Evolutionary conservation across 306 rosid species (phyloP).

Genomic region (Fagus crenata): DNA sequence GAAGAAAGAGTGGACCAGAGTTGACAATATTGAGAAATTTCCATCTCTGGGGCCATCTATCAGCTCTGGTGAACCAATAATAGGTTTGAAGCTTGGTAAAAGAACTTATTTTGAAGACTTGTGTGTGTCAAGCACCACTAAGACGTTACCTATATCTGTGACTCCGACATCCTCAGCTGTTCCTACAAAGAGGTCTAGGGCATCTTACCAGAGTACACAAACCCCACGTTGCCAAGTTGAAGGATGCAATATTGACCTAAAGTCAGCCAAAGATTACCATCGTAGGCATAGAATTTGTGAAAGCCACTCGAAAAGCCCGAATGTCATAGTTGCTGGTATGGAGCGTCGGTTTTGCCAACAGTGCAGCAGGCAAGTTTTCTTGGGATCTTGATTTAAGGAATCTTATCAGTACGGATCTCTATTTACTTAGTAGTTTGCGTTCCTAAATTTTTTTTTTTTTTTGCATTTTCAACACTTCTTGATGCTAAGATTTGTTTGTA

Average conservation of each 20-base stretch:
- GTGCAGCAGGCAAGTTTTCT: constrained; percentile 77
- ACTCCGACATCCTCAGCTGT: constrained; percentile 34
- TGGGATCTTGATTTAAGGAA: constrained; percentile 4
- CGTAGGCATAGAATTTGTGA: constrained; percentile 84
- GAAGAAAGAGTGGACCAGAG: constrained; percentile 46
- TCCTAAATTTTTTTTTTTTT: background rate
- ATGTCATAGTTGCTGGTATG: constrained; percentile 62
- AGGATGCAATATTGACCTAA: constrained; percentile 81
- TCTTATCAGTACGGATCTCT: background rate
- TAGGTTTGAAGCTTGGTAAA: constrained; percentile 84
- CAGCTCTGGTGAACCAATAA: constrained; percentile 75
- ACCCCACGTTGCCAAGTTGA: constrained; percentile 78
- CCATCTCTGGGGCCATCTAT: constrained; percentile 47
- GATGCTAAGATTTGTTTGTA: background rate
- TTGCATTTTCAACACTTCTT: background rate
- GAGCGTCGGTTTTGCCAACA: constrained; percentile 96
- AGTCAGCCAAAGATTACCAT: constrained; percentile 77
- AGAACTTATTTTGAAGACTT: constrained; percentile 71
- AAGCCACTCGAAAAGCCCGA: constrained; percentile 78
- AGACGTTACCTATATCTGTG: constrained; percentile 40
- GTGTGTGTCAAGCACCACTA: constrained; percentile 43
- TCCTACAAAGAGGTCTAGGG: constrained; percentile 49
- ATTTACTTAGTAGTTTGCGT: background rate
- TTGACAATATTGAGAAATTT: constrained; percentile 41
- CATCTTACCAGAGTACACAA: constrained; percentile 42